phyloP scores from a whole-genome alignment of 164 flowering plant genomes.

The Tinospora cordifolia region DNA sequence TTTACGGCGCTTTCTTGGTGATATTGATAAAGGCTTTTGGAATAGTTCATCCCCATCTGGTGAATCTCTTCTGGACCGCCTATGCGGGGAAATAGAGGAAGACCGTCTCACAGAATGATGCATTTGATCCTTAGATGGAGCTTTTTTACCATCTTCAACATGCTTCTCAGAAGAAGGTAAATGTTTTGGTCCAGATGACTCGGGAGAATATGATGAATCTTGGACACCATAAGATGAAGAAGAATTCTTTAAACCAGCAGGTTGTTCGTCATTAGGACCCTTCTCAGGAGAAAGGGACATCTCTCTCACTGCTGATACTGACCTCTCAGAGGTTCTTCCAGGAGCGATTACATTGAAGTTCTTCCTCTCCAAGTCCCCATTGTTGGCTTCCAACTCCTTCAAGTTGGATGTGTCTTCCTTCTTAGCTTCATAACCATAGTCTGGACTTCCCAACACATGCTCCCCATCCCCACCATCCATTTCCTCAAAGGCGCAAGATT shows the following conservation, averaged over 20 bases:
- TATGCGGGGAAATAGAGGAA: constrained; percentile 22
- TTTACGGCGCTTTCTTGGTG: constrained; percentile 18
- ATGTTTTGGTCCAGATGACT: constrained; percentile 11
- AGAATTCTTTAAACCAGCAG: constrained; percentile 6
- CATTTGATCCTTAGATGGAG: constrained; percentile 5
- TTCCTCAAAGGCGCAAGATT: constrained; percentile 8
- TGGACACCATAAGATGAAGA: constrained; percentile 13
- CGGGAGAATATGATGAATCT: constrained; percentile 13
- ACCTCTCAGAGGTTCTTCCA: constrained; percentile 1
- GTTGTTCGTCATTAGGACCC: constrained; percentile 8
- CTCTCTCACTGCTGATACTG: constrained; percentile 16
- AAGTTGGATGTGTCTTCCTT: constrained; percentile 5
- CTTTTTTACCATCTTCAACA: constrained; percentile 9
- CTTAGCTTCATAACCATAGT: constrained; percentile 2
- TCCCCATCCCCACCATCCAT: constrained; percentile 6
- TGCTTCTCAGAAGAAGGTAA: constrained; percentile 17
- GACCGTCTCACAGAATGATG: constrained; percentile 9
- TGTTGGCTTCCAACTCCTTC: not conserved
- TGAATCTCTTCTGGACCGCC: constrained; percentile 14
- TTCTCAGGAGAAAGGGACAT: constrained; percentile 17
- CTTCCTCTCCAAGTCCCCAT: constrained; percentile 11
- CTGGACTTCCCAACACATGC: not conserved
- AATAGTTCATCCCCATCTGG: constrained; percentile 16
- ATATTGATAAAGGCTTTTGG: constrained; percentile 13
- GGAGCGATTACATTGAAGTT: constrained; percentile 8